Evolutionary conservation across 768 basidiomycete species (phyloP).

Genomic region (Cantharellus cinnabarinus): DNA sequence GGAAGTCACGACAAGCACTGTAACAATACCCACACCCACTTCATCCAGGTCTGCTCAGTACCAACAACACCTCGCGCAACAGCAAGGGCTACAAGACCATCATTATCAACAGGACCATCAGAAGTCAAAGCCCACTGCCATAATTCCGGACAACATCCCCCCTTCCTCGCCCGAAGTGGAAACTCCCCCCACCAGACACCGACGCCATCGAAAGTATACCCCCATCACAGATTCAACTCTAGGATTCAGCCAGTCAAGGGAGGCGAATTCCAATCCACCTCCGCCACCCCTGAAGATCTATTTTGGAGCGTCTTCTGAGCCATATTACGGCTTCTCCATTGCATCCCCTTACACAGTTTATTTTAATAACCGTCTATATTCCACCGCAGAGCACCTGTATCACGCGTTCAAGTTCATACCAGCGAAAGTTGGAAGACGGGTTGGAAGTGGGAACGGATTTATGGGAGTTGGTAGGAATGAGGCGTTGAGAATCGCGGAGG

Average conservation of each 20-base stretch:
- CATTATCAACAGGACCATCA: too few relatives aligned
- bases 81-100: too few relatives aligned
- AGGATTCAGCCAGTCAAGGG: too few relatives aligned
- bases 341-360: conserved; percentile 44
- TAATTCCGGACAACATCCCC: not conserved
- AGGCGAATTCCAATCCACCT: too few relatives aligned
- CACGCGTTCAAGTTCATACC: conserved; percentile 41
- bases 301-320: not conserved
- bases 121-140: too few relatives aligned
- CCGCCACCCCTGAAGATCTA: not conserved
- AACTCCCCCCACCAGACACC: not conserved
- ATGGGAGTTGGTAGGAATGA: not conserved
- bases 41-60: not conserved
- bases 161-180: not conserved
- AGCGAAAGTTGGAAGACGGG: conserved; percentile 10
- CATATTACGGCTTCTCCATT: conserved; percentile 28
- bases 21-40: not conserved
- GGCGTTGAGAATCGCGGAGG: not conserved
- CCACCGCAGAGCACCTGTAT: conserved; percentile 52
- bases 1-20: not conserved
- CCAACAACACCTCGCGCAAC: too few relatives aligned
- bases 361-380: conserved; percentile 34
- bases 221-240: too few relatives aligned
- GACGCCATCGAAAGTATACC: not conserved
- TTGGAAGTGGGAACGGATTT: not conserved